phyloP scores from a whole-genome alignment of 2,329 filamentous ascomycete genomes.

The Botryotinia narcissicola region DNA sequence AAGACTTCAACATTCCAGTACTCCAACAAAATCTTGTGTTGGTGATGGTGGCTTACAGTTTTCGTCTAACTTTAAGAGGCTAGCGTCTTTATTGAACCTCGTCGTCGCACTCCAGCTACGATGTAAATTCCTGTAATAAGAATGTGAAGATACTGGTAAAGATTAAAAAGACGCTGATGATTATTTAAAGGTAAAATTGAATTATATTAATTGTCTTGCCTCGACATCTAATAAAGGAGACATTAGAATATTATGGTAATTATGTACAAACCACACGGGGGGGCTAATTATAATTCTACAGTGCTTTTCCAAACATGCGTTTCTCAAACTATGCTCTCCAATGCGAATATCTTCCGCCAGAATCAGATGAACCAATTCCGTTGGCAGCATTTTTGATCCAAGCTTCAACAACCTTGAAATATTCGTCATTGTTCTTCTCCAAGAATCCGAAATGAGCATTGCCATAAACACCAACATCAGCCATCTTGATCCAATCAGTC shows the following conservation, averaged over 20 bases:
- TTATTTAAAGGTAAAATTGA: background rate
- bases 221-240: background rate
- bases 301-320: background rate
- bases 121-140: background rate
- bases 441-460: conserved; percentile 33
- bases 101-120: conserved; percentile 7
- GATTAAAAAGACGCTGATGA: fast-evolving
- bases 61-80: background rate
- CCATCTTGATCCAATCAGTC: conserved; percentile 30
- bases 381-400: conserved; percentile 23
- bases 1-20: background rate
- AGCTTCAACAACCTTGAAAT: conserved; percentile 26
- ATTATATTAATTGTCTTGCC: background rate
- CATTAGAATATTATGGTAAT: background rate
- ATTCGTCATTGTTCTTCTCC: conserved; percentile 28
- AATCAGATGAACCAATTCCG: background rate
- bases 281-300: conserved; percentile 6
- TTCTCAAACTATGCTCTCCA: background rate
- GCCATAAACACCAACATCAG: conserved; percentile 24
- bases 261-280: background rate
- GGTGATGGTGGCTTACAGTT: background rate
- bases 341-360: background rate
- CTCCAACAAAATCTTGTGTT: background rate
- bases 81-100: background rate
- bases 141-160: background rate